A percentile compares a stretch with the other conserved stretches of the same genome.
These are phyloP conservation scores for Ustilago vetiveriae DNA, from an alignment of 1,284 basidiomycete species.

Conservation along the genomic window DNA sequence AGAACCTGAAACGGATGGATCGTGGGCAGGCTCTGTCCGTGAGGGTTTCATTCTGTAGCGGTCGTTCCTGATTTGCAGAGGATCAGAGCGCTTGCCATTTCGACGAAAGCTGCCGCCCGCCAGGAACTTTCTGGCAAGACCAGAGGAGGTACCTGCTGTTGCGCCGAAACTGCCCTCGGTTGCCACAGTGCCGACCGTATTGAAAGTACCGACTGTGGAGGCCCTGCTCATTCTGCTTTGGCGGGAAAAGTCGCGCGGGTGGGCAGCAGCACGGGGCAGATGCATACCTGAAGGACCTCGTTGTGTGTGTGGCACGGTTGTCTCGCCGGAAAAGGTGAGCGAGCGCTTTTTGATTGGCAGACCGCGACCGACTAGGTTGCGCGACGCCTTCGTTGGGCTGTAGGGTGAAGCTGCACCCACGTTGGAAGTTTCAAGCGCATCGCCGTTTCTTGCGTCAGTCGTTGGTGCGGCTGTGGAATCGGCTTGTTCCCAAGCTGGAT, in stretches of 20 bases:
- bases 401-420: background rate
- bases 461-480: background rate
- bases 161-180: slow-evolving; percentile 57
- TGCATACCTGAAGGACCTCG: slow-evolving; percentile 7
- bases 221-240: slow-evolving; percentile 52
- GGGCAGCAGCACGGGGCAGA: slow-evolving; percentile 21
- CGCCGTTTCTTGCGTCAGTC: background rate
- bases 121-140: slow-evolving; percentile 27
- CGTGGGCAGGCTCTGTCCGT: slow-evolving; percentile 6
- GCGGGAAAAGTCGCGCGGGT: slow-evolving; percentile 44
- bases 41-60: slow-evolving; percentile 4
- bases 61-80: slow-evolving; percentile 9
- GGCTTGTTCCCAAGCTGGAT: slow-evolving; percentile 30
- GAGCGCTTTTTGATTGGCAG: slow-evolving; percentile 33
- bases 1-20: slow-evolving; percentile 4
- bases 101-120: slow-evolving; percentile 28
- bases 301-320: slow-evolving; percentile 1
- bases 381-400: slow-evolving; percentile 1
- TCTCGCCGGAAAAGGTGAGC: slow-evolving; percentile 29
- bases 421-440: background rate
- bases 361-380: slow-evolving; percentile 23
- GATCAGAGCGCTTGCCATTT: slow-evolving; percentile 8
- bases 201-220: slow-evolving; percentile 50
- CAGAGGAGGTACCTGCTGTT: slow-evolving; percentile 24
- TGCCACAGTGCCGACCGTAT: slow-evolving; percentile 49